Percentiles rank a stretch among this genome's conserved stretches.
These are phyloP conservation scores for Saturnispora dispora DNA, from an alignment of 805 yeast genomes.

Conservation along the genomic window DNA sequence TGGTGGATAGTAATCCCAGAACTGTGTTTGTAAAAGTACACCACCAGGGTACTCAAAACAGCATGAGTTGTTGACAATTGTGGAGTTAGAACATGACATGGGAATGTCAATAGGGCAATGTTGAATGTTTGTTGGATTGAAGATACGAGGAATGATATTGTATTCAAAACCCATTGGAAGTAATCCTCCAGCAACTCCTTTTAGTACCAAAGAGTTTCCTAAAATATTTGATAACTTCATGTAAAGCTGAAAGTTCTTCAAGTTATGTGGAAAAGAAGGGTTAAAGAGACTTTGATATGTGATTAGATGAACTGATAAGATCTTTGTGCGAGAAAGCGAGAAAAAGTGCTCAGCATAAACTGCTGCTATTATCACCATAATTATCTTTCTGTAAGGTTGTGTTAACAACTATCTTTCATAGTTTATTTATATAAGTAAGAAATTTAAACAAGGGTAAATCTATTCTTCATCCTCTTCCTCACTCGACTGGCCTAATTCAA, in stretches of 20 bases:
- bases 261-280: background rate
- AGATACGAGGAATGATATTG: background rate
- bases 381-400: background rate
- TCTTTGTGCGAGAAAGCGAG: background rate
- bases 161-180: background rate
- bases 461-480: background rate
- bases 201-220: background rate
- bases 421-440: background rate
- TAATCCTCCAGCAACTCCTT: background rate
- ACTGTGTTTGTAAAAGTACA: constrained; percentile 72
- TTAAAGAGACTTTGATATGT: background rate
- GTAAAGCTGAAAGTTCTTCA: background rate
- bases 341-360: background rate
- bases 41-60: constrained; percentile 89
- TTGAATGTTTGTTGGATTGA: constrained; percentile 6
- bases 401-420: background rate
- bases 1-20: constrained; percentile 82
- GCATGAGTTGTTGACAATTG: constrained; percentile 52
- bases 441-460: background rate
- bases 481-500: constrained; percentile 2
- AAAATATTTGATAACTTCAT: background rate
- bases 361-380: background rate
- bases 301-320: background rate
- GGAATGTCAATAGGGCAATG: constrained; percentile 53
- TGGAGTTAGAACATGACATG: constrained; percentile 48